These are phyloP conservation scores for Hypoxylon fuscum DNA, from an alignment of 495 filamentous ascomycete genomes.

Conservation along the genomic window DNA sequence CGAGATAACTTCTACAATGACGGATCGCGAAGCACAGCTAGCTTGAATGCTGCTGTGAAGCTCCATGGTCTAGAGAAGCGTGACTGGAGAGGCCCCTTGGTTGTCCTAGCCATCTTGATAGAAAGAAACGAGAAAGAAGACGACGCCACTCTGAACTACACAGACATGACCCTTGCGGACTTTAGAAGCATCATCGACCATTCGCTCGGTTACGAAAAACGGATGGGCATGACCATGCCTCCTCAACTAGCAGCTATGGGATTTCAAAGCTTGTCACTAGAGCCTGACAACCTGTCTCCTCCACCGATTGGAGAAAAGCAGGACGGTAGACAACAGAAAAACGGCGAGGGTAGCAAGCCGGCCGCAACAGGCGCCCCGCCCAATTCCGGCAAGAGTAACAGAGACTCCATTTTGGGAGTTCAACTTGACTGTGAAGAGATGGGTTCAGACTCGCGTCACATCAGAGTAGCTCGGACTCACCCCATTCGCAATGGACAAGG, in stretches of 20 bases:
- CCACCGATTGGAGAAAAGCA: neutral
- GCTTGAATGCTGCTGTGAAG: neutral
- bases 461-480: neutral
- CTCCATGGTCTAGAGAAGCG: neutral
- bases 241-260: neutral
- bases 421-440: neutral
- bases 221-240: neutral
- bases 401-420: neutral
- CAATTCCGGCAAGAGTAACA: neutral
- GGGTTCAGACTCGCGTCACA: neutral
- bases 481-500: slow-evolving; percentile 1
- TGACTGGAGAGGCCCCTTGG: neutral
- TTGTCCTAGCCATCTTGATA: neutral
- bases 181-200: slow-evolving; percentile 1
- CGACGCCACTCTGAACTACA: neutral
- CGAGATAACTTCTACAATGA: neutral
- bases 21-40: neutral
- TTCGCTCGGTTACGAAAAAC: neutral
- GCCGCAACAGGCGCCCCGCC: neutral
- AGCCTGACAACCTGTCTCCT: neutral
- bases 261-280: neutral
- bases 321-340: neutral
- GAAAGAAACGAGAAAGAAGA: neutral
- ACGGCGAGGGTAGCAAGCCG: neutral
- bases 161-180: neutral